Conservation (phyloP, 257 asterid species). For the Solanum boliviense region DNA sequence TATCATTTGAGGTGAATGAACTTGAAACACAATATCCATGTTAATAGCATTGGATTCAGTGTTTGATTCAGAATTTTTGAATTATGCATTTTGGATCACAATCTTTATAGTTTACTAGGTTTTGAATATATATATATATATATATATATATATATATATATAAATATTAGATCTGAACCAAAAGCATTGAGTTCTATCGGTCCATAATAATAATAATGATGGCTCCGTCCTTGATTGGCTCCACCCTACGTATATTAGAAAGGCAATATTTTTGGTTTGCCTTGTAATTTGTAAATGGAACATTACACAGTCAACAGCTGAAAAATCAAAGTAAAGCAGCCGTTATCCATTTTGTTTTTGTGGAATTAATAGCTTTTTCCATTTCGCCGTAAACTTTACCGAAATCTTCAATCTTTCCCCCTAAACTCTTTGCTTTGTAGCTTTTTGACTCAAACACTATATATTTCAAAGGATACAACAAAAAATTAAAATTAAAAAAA, state of each 20-base stretch:
- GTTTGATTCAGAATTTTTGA: neutral
- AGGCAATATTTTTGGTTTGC: neutral
- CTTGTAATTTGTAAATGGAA: neutral
- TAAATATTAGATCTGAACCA: neutral
- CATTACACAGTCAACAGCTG: neutral
- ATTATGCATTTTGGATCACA: neutral
- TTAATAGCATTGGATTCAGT: neutral
- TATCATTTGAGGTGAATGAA: neutral
- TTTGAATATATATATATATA: neutral
- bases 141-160: neutral
- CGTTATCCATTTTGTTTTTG: neutral
- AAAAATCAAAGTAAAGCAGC: neutral
- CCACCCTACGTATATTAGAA: neutral
- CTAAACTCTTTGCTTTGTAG: neutral
- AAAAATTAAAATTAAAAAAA: neutral
- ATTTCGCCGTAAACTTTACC: neutral
- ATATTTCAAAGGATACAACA: neutral
- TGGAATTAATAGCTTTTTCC: neutral
- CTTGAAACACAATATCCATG: neutral
- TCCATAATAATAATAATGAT: neutral
- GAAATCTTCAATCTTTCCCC: neutral
- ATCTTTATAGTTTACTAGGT: neutral
- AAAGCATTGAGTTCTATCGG: neutral
- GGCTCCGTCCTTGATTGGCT: neutral
- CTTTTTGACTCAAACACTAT: neutral